Percentiles rank a stretch among this genome's conserved stretches.
These are phyloP conservation scores for Fusarium sterilihyphosum DNA, from an alignment of 2,329 filamentous ascomycete genomes.

Conservation along the genomic window DNA sequence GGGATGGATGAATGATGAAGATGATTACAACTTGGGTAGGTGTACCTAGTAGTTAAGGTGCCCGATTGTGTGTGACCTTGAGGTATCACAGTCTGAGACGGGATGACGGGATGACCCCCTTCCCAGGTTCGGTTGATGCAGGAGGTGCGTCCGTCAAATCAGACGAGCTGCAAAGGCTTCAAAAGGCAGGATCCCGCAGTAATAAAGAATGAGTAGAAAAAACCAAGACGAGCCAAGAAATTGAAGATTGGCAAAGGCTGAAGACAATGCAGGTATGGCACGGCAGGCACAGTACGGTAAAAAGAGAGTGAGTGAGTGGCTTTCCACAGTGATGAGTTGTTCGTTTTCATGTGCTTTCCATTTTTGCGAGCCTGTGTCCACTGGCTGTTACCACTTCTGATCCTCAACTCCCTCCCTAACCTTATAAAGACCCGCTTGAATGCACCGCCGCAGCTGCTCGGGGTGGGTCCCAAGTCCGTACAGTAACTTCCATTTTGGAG, in stretches of 20 bases:
- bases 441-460: slow-evolving; percentile 18
- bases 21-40: slow-evolving; percentile 10
- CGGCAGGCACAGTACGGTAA: neutral
- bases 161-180: neutral
- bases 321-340: slow-evolving; percentile 28
- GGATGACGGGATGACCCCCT: slow-evolving; percentile 5
- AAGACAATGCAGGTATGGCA: slow-evolving; percentile 5
- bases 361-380: slow-evolving; percentile 28
- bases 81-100: slow-evolving; percentile 11
- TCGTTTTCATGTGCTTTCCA: slow-evolving; percentile 34
- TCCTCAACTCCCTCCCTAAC: neutral
- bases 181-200: neutral
- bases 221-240: slow-evolving; percentile 13
- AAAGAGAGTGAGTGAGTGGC: slow-evolving; percentile 19
- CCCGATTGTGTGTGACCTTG: neutral
- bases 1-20: slow-evolving; percentile 30
- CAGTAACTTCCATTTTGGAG: slow-evolving; percentile 19
- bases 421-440: slow-evolving; percentile 16
- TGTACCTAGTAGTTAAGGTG: neutral
- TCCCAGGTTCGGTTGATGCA: slow-evolving; percentile 2
- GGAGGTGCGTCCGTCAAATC: neutral
- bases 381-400: neutral
- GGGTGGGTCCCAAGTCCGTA: slow-evolving; percentile 23
- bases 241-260: neutral
- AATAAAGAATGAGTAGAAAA: slow-evolving; percentile 29